A percentile compares a stretch with the other conserved stretches of the same genome.
phyloP scores from a whole-genome alignment of 2,329 filamentous ascomycete species.

The Neurospora crassa region DNA sequence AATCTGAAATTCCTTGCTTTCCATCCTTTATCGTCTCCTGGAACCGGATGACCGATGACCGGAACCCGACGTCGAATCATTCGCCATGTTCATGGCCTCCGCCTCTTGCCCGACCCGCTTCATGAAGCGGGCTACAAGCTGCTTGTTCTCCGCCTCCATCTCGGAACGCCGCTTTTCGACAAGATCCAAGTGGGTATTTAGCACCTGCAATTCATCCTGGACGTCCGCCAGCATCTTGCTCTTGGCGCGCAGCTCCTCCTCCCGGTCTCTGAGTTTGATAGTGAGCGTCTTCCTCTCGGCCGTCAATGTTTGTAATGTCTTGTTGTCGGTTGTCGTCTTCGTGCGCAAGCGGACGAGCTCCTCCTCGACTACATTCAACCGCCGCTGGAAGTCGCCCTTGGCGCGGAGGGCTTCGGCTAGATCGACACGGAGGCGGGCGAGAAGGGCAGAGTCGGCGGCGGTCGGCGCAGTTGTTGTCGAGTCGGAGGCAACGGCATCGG shows the following conservation, averaged over 20 bases:
- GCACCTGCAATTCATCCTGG: conserved; percentile 83
- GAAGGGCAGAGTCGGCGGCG: conserved; percentile 23
- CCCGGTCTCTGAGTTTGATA: conserved; percentile 64
- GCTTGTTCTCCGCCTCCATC: conserved; percentile 73
- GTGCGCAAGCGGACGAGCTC: conserved; percentile 52
- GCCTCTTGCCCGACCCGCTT: conserved; percentile 76
- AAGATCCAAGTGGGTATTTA: conserved; percentile 82
- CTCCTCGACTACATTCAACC: conserved; percentile 51
- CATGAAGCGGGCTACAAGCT: conserved; percentile 89
- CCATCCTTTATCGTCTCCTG: conserved; percentile 14
- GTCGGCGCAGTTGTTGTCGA: neutral
- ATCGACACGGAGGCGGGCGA: conserved; percentile 53
- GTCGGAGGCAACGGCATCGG: neutral
- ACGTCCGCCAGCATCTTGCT: conserved; percentile 76
- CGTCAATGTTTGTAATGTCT: conserved; percentile 51
- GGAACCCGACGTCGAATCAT: conserved; percentile 29
- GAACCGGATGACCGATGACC: neutral
- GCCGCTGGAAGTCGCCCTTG: conserved; percentile 55
- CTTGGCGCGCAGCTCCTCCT: conserved; percentile 79
- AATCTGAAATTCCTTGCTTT: neutral
- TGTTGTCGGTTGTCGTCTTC: conserved; percentile 49
- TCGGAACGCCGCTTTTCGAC: conserved; percentile 66
- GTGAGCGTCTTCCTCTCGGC: conserved; percentile 52
- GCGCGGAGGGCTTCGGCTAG: conserved; percentile 69
- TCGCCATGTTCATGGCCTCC: conserved; percentile 70